Evolutionary conservation across 2,329 filamentous ascomycete species (phyloP).

Genomic region (Grosmannia clavigera): DNA sequence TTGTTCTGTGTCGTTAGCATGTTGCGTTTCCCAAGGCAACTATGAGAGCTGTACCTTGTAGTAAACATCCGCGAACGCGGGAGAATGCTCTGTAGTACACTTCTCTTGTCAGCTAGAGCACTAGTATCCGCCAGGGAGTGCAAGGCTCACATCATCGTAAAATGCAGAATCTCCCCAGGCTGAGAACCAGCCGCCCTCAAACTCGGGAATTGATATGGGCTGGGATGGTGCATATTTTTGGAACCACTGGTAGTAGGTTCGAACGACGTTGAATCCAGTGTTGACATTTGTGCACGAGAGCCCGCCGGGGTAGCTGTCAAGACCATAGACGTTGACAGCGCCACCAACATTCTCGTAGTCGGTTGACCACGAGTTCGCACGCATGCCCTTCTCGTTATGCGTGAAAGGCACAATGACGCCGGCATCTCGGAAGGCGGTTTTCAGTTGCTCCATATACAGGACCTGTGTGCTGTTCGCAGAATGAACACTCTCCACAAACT

Average conservation of each 20-base stretch:
- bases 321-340: conserved; percentile 35
- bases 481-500: conserved; percentile 36
- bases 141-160: conserved; percentile 28
- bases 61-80: conserved; percentile 39
- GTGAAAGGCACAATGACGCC: conserved; percentile 10
- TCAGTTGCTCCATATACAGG: conserved; percentile 11
- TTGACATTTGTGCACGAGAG: conserved; percentile 36
- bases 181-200: conserved; percentile 44
- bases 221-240: conserved; percentile 41
- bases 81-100: conserved; percentile 31
- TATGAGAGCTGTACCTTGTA: conserved; percentile 25
- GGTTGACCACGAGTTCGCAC: conserved; percentile 36
- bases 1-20: conserved; percentile 23
- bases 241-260: conserved; percentile 45
- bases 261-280: conserved; percentile 34
- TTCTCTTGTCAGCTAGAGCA: neutral
- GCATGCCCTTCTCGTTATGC: conserved; percentile 22
- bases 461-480: conserved; percentile 10
- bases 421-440: conserved; percentile 6
- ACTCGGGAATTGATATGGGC: conserved; percentile 41
- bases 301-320: conserved; percentile 34
- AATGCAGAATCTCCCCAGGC: conserved; percentile 58
- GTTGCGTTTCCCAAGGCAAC: neutral
- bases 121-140: neutral
- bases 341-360: conserved; percentile 45